phyloP scores from a whole-genome alignment of 208 protist species.

The Porcisia hertigi region DNA sequence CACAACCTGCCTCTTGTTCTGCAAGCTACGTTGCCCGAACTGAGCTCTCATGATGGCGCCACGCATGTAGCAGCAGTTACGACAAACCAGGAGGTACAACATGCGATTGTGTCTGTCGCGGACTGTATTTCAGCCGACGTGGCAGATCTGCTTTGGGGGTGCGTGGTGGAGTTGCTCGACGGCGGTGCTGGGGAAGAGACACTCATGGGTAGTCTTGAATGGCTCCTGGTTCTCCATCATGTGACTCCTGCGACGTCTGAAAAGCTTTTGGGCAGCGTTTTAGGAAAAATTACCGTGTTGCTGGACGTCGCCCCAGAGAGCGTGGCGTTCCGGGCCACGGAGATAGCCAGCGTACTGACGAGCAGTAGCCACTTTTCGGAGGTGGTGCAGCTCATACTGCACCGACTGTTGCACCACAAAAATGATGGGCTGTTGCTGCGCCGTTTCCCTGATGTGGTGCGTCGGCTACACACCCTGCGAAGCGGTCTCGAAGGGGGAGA shows the following conservation, averaged over 20 bases:
- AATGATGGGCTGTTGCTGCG: slow-evolving; percentile 31
- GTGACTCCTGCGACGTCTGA: slow-evolving; percentile 24
- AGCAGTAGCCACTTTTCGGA: slow-evolving; percentile 37
- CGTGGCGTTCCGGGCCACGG: slow-evolving; percentile 49
- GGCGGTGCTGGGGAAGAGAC: slow-evolving; percentile 41
- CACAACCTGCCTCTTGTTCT: slow-evolving; percentile 16
- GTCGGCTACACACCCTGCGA: slow-evolving; percentile 41
- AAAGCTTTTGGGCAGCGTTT: slow-evolving; percentile 26
- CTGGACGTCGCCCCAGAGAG: slow-evolving; percentile 44
- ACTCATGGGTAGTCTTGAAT: slow-evolving; percentile 55
- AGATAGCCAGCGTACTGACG: slow-evolving; percentile 50
- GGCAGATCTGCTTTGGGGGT: slow-evolving; percentile 15
- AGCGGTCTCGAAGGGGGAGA: neutral
- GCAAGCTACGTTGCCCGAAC: slow-evolving; percentile 24
- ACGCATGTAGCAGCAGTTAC: slow-evolving; percentile 20
- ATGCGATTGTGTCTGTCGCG: slow-evolving; percentile 22
- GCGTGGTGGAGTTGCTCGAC: slow-evolving; percentile 25
- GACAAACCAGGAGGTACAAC: slow-evolving; percentile 25
- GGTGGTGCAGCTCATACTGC: slow-evolving; percentile 23
- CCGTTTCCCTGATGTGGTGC: slow-evolving; percentile 49
- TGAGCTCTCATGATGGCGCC: slow-evolving; percentile 23
- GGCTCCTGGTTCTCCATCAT: slow-evolving; percentile 55
- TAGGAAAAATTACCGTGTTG: slow-evolving; percentile 33
- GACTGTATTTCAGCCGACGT: slow-evolving; percentile 11
- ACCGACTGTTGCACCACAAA: slow-evolving; percentile 19